phyloP scores from a whole-genome alignment of 306 rosid genomes.

The Dryas alaskensis region DNA sequence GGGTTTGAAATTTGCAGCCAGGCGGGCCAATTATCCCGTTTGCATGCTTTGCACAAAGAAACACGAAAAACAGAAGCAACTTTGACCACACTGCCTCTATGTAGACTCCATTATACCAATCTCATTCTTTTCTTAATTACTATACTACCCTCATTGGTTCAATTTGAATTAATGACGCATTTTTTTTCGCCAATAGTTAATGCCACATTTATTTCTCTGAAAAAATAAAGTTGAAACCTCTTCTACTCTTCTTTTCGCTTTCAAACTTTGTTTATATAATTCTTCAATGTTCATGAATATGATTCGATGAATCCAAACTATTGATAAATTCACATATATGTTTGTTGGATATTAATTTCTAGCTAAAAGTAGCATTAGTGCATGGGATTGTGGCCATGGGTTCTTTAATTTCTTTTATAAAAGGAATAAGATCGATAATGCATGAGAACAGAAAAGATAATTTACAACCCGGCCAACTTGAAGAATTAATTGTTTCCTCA shows the following conservation, averaged over 20 bases:
- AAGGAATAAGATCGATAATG: no score
- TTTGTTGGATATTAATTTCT: no score
- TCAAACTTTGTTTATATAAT: background rate
- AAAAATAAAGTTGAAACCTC: background rate
- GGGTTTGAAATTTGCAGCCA: conserved; percentile 44
- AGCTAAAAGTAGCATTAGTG: no score
- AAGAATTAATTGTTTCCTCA: no score
- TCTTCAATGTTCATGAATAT: background rate
- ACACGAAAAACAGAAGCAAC: conserved; percentile 26
- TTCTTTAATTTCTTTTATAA: no score
- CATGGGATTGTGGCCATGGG: no score
- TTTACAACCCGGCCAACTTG: no score
- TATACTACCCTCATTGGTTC: conserved; percentile 15
- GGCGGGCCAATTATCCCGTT: conserved; percentile 57
- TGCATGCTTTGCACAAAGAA: conserved; percentile 61
- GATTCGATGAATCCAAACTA: background rate
- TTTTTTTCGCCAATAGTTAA: background rate
- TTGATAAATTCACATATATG: no score
- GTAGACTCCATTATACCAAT: conserved; percentile 23
- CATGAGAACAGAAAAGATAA: no score
- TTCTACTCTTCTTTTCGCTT: background rate
- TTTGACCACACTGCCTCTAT: conserved; percentile 49
- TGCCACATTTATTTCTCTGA: background rate
- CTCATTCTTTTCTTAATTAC: conserved; percentile 1
- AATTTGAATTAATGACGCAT: background rate